phyloP scores from a whole-genome alignment of 768 basidiomycete species.

The Boletus reticulatus region DNA sequence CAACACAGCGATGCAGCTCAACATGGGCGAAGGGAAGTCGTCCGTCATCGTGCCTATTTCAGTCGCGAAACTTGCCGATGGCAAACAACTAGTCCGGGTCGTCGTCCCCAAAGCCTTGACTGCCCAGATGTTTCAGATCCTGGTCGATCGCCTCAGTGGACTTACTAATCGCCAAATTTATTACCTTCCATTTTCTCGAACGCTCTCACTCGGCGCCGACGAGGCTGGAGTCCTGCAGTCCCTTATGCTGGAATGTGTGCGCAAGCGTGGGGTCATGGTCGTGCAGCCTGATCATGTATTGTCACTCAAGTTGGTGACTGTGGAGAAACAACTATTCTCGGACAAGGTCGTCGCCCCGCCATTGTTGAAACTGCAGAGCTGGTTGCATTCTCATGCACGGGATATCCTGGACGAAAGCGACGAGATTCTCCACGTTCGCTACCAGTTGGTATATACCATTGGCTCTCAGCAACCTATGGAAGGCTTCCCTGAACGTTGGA shows the following conservation, averaged over 20 bases:
- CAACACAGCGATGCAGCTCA: slow-evolving; percentile 46
- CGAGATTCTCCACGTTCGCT: slow-evolving; percentile 28
- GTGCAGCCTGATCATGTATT: slow-evolving; percentile 42
- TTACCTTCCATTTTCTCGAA: slow-evolving; percentile 46
- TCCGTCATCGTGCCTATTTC: slow-evolving; percentile 46
- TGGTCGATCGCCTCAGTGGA: slow-evolving; percentile 40
- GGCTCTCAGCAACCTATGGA: slow-evolving; percentile 27
- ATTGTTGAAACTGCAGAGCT: slow-evolving; percentile 24
- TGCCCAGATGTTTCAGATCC: slow-evolving; percentile 45
- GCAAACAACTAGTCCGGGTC: slow-evolving; percentile 22
- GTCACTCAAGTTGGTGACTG: slow-evolving; percentile 30
- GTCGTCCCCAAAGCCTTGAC: slow-evolving; percentile 41
- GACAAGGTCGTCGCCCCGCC: not conserved
- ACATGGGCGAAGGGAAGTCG: slow-evolving; percentile 10
- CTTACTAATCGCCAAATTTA: slow-evolving; percentile 45
- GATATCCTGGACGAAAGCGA: slow-evolving; percentile 28
- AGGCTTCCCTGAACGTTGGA: slow-evolving; percentile 34
- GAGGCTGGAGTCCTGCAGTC: slow-evolving; percentile 25
- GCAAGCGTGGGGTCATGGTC: slow-evolving; percentile 39
- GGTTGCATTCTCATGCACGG: slow-evolving; percentile 16
- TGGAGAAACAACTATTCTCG: slow-evolving; percentile 32
- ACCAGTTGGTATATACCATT: slow-evolving; percentile 34
- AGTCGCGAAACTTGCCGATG: slow-evolving; percentile 39
- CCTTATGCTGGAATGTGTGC: slow-evolving; percentile 37
- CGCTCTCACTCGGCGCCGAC: slow-evolving; percentile 16